These are phyloP conservation scores for Hirsutella rhossiliensis DNA, from an alignment of 2,329 filamentous ascomycete species.

Conservation along the genomic window DNA sequence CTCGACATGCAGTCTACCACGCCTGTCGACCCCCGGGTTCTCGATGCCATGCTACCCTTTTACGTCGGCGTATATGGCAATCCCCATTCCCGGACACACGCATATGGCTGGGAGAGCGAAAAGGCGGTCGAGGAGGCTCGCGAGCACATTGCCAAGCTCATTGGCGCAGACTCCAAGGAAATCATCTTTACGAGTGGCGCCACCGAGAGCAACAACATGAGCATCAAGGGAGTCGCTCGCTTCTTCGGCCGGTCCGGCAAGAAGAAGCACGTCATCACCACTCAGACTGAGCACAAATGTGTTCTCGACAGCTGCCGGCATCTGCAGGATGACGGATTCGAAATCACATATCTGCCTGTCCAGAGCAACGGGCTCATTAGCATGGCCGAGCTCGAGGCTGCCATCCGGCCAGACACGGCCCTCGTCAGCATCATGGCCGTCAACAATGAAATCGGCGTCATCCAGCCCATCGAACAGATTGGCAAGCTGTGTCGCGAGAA, in stretches of 20 bases:
- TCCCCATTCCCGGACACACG: slow-evolving; percentile 92
- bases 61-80: slow-evolving; percentile 92
- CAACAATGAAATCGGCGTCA: slow-evolving; percentile 99
- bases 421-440: slow-evolving; percentile 97
- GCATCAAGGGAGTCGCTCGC: slow-evolving; percentile 91
- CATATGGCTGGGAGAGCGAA: slow-evolving; percentile 97
- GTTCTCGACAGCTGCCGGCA: slow-evolving; percentile 95
- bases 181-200: slow-evolving; percentile 98
- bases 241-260: slow-evolving; percentile 90
- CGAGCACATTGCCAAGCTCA: slow-evolving; percentile 69
- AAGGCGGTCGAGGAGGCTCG: slow-evolving; percentile 84
- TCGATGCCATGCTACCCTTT: slow-evolving; percentile 94
- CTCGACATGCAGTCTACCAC: slow-evolving; percentile 98
- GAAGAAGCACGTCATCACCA: slow-evolving; percentile 97
- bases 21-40: slow-evolving; percentile 82
- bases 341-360: slow-evolving; percentile 94
- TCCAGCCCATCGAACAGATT: slow-evolving; percentile 89
- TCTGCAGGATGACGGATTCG: slow-evolving; percentile 91
- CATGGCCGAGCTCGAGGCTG: slow-evolving; percentile 72
- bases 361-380: slow-evolving; percentile 75
- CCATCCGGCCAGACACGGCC: slow-evolving; percentile 81
- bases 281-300: slow-evolving; percentile 97
- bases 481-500: slow-evolving; percentile 81
- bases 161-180: slow-evolving; percentile 92
- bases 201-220: slow-evolving; percentile 99